Evolutionary conservation across 2,329 filamentous ascomycete species (phyloP), one percentile per base, ranked within the genome.

Genomic region (Emergomyces africanus): DNA sequence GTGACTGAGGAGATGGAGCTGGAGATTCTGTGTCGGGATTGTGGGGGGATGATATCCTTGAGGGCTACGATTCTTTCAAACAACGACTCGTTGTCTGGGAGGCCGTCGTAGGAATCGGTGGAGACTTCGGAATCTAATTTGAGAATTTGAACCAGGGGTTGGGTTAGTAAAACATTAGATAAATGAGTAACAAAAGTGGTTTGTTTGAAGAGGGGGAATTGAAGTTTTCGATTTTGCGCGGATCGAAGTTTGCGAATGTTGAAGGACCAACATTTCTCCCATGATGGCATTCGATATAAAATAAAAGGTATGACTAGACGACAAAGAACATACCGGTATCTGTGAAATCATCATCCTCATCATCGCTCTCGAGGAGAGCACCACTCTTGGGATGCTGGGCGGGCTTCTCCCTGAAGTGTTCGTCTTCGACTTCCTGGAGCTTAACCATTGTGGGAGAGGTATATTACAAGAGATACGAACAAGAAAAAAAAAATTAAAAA

Each of bases 401-500:
- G 66, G 81, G 77, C 75, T 87, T 85, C 67, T 81, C 78, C 74
- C 83, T 79, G 80, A 96, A 95, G 77, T 95, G 89, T 82, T 96
- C 91, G 74, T 97, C 92, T 73, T 95, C 87, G 71, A 97, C 92
- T 81, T 97, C 92, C 72, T 90, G 89, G 72, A 97, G 89, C 77
- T 92, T 90, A 75, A 97, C 92, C 92, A 97, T 96, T 57, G 55
- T 61, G 57, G 35, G 3, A 42, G 2, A n/a, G 3, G 18, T 1
- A 30, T 20, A 23, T 33, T 51, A 58, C 37, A 58, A 41, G 14
- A 42, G 9, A 39, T 33, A 51, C n/a, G n/a, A n/a, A n/a, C n/a
- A n/a, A n/a, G n/a, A 42, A 57, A 5, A 3, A 42, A 41, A 35
- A 6, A 51, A 42, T 20, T n/a, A 33, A n/a, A 49, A 41, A 8